These are phyloP conservation scores for Ceratocystis smalleyi DNA, from an alignment of 2,329 filamentous ascomycete species.

Conservation along the genomic window DNA sequence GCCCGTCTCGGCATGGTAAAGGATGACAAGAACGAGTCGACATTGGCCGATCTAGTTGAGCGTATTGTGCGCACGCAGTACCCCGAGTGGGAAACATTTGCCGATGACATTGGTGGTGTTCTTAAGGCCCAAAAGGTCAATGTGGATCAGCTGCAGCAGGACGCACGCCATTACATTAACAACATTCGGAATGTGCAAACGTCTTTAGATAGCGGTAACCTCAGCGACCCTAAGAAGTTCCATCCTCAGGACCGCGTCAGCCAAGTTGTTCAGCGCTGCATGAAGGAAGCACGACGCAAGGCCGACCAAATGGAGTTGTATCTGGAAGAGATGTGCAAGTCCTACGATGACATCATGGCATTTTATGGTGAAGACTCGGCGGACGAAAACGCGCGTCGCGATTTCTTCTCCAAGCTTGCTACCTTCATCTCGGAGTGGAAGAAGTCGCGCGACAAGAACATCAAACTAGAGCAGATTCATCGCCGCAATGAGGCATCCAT, in stretches of 20 bases:
- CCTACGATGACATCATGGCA: conserved; percentile 37
- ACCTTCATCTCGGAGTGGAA: conserved; percentile 88
- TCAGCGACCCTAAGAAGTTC: conserved; percentile 94
- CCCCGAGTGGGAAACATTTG: conserved; percentile 83
- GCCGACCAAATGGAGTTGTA: conserved; percentile 91
- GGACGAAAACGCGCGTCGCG: conserved; percentile 82
- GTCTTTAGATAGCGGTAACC: conserved; percentile 80
- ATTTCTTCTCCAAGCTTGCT: conserved; percentile 91
- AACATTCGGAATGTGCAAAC: conserved; percentile 89
- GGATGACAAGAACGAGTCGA: conserved; percentile 96
- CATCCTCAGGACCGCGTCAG: conserved; percentile 92
- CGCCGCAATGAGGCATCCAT: conserved; percentile 80
- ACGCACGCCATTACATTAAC: conserved; percentile 83
- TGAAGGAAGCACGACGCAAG: conserved; percentile 94
- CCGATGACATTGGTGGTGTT: conserved; percentile 69
- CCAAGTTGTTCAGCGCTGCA: conserved; percentile 76
- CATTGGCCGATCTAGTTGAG: conserved; percentile 87
- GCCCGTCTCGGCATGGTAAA: conserved; percentile 93
- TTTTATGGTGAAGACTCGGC: conserved; percentile 76
- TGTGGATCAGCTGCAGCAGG: conserved; percentile 74
- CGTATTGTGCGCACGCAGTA: conserved; percentile 94
- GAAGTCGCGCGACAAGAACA: conserved; percentile 88
- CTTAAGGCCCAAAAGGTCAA: conserved; percentile 76
- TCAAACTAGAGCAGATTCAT: conserved; percentile 62
- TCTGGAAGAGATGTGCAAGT: conserved; percentile 67